phyloP scores from a whole-genome alignment of 2,329 filamentous ascomycete genomes.

The Calonectria fujianensis region DNA sequence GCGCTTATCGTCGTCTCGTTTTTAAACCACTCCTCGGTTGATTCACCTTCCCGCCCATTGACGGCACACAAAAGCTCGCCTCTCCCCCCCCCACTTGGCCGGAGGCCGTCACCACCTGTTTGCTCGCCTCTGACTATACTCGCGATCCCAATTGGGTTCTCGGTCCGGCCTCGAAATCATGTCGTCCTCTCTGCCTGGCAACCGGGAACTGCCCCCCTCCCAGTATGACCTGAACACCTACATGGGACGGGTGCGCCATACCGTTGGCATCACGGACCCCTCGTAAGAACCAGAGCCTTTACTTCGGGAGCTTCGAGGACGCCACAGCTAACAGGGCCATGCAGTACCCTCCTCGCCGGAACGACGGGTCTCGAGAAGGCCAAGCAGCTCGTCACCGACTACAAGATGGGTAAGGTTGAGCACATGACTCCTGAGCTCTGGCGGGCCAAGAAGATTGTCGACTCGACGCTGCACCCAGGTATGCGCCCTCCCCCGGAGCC shows the following conservation, averaged over 20 bases:
- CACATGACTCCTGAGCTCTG: conserved; percentile 94
- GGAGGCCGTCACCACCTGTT: conserved; percentile 32
- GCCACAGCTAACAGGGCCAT: conserved; percentile 36
- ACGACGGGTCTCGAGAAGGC: conserved; percentile 87
- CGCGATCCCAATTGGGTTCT: conserved; percentile 37
- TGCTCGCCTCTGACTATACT: conserved; percentile 20
- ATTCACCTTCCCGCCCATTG: conserved; percentile 27
- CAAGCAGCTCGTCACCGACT: conserved; percentile 86
- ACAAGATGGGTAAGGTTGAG: conserved; percentile 88
- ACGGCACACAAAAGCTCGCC: conserved; percentile 36
- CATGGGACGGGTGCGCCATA: conserved; percentile 94
- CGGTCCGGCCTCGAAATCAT: conserved; percentile 60
- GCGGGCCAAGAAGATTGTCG: conserved; percentile 97
- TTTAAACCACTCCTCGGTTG: conserved; percentile 46
- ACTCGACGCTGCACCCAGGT: conserved; percentile 97
- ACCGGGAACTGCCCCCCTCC: conserved; percentile 90
- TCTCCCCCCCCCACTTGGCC: conserved; percentile 25
- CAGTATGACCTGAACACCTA: conserved; percentile 96
- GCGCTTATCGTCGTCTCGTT: conserved; percentile 58
- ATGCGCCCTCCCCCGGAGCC: conserved; percentile 57
- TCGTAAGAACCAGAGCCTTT: conserved; percentile 78
- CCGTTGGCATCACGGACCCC: conserved; percentile 92
- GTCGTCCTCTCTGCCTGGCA: conserved; percentile 80
- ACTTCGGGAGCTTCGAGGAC: neutral
- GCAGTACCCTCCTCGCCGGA: conserved; percentile 90